Conservation (phyloP, 805 yeast genomes). For the Teunomyces kruisii region DNA sequence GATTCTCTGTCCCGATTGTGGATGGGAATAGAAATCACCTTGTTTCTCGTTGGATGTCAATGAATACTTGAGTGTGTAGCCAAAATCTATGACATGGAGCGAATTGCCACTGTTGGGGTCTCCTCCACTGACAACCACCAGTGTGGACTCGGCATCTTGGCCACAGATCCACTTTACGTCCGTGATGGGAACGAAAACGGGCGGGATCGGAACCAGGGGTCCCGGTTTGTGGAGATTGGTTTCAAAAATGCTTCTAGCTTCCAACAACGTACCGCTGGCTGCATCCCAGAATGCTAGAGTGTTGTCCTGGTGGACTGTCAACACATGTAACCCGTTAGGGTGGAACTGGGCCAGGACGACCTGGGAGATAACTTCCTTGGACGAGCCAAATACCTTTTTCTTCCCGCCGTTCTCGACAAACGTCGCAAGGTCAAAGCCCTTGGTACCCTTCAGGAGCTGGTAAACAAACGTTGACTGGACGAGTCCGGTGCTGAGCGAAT, state of each 20-base stretch:
- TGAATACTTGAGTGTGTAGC: conserved; percentile 74
- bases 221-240: conserved; percentile 60
- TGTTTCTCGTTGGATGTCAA: conserved; percentile 82
- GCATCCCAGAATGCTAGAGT: conserved; percentile 93
- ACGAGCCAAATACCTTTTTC: conserved; percentile 38
- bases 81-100: conserved; percentile 66
- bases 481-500: conserved; percentile 60
- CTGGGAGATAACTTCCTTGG: conserved; percentile 33
- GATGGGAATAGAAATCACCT: conserved; percentile 71
- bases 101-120: conserved; percentile 37
- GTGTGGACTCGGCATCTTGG: conserved; percentile 76
- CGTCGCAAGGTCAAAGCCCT: conserved; percentile 48
- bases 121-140: conserved; percentile 70
- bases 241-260: conserved; percentile 72
- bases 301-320: conserved; percentile 80
- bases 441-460: conserved; percentile 63
- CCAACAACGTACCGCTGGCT: conserved; percentile 66
- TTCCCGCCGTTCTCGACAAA: conserved; percentile 37
- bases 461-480: conserved; percentile 60
- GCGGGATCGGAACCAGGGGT: conserved; percentile 17
- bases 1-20: conserved; percentile 40
- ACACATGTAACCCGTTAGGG: conserved; percentile 86
- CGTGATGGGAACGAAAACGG: conserved; percentile 41
- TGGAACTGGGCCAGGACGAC: conserved; percentile 68
- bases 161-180: conserved; percentile 77